These are phyloP conservation scores for Fusarium kyushuense DNA, from an alignment of 2,329 filamentous ascomycete genomes.

Conservation along the genomic window DNA sequence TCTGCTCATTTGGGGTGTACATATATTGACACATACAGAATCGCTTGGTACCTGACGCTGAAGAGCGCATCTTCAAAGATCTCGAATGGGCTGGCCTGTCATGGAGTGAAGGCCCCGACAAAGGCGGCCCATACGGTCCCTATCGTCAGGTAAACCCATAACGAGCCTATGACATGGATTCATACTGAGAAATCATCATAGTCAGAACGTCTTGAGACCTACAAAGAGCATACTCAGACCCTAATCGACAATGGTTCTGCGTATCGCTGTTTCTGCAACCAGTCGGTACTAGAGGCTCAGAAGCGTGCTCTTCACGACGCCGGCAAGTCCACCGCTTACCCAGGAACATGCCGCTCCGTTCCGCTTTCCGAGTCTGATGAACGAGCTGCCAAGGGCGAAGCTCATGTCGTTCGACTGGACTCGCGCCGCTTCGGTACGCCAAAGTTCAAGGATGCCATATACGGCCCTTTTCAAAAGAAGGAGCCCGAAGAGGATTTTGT, in stretches of 20 bases:
- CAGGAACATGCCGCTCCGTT: conserved; percentile 78
- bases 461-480: conserved; percentile 72
- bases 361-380: conserved; percentile 75
- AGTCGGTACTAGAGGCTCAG: conserved; percentile 75
- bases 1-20: not conserved
- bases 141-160: conserved; percentile 78
- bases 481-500: conserved; percentile 82
- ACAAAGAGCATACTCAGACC: conserved; percentile 75
- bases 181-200: conserved; percentile 52
- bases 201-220: conserved; percentile 82
- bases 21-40: conserved; percentile 64
- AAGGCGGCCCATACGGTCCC: conserved; percentile 84
- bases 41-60: conserved; percentile 83
- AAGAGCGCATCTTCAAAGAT: conserved; percentile 81
- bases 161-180: not conserved
- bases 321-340: conserved; percentile 61
- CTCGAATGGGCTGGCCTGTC: conserved; percentile 87
- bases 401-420: conserved; percentile 82
- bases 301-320: conserved; percentile 71
- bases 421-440: conserved; percentile 67
- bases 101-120: conserved; percentile 94
- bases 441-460: conserved; percentile 81
- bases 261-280: conserved; percentile 92
- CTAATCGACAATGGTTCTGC: conserved; percentile 79
- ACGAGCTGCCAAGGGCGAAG: conserved; percentile 75